Conservation (phyloP, 495 filamentous ascomycete genomes). For the Pyrenula massariospora region DNA sequence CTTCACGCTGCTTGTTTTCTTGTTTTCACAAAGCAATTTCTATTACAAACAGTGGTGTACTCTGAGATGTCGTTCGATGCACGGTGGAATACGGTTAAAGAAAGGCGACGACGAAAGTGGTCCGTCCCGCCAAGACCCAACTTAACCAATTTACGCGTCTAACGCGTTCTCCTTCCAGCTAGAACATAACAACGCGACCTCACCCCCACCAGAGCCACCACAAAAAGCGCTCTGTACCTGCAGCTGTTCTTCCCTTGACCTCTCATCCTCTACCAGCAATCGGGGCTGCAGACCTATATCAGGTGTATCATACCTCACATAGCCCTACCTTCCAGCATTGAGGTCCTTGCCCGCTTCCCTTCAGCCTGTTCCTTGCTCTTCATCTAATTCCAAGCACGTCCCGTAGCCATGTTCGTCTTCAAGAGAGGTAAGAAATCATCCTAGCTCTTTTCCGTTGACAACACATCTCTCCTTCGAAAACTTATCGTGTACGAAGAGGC, state of each 20-base stretch:
- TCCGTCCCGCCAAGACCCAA: background rate
- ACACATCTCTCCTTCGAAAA: no score
- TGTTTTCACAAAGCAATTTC: no score
- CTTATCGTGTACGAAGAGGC: no score
- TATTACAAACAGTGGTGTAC: no score
- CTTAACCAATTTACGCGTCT: background rate
- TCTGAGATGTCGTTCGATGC: no score
- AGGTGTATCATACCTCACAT: background rate
- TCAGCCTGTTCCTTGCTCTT: no score
- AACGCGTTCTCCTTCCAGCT: background rate
- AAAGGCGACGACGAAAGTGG: background rate
- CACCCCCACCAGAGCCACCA: background rate
- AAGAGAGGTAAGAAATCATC: constrained; percentile 48
- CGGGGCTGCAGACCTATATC: background rate
- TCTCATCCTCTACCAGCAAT: background rate
- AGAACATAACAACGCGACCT: background rate
- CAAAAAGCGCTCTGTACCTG: background rate
- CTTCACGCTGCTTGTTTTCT: no score
- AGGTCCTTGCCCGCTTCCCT: no score
- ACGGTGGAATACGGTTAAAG: no score
- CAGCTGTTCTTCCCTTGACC: background rate
- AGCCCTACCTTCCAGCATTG: no score
- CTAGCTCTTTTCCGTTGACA: constrained; percentile 1
- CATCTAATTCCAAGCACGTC: no score
- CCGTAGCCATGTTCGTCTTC: constrained; percentile 54